Evolutionary conservation across 805 yeast species (phyloP).

Genomic region (Suhomyces emberorum): DNA sequence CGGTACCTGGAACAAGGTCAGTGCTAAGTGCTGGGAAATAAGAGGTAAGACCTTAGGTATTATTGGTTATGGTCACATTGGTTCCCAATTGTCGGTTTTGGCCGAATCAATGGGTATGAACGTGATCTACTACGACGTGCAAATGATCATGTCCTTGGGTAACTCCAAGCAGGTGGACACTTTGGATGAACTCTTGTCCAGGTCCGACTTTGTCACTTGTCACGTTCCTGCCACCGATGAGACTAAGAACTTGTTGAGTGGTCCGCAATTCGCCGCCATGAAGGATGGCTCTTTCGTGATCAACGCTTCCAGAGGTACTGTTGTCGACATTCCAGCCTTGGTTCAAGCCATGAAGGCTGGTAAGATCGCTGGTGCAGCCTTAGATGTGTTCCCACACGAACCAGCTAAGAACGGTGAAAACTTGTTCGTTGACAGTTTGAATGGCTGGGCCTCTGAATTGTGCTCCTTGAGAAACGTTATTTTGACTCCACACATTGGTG

Average conservation of each 20-base stretch:
- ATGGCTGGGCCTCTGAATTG: constrained; percentile 81
- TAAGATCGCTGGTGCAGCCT: constrained; percentile 93
- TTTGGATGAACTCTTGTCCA: constrained; percentile 73
- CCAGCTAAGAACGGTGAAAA: constrained; percentile 95
- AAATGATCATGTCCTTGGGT: constrained; percentile 94
- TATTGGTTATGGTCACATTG: constrained; percentile 97
- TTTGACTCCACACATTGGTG: constrained; percentile 97
- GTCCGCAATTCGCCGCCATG: constrained; percentile 93
- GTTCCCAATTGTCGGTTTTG: constrained; percentile 91
- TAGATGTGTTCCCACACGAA: constrained; percentile 95
- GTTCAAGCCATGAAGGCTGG: constrained; percentile 89
- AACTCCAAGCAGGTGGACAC: constrained; percentile 90
- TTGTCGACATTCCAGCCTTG: constrained; percentile 92
- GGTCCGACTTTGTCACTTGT: constrained; percentile 84
- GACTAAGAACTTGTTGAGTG: constrained; percentile 83
- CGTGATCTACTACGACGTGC: constrained; percentile 87
- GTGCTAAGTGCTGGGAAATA: constrained; percentile 95
- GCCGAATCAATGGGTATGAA: constrained; percentile 99
- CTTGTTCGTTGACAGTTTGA: constrained; percentile 67
- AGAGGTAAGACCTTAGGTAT: constrained; percentile 98
- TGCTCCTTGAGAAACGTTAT: constrained; percentile 81
- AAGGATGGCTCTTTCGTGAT: constrained; percentile 91
- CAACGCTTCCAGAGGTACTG: constrained; percentile 97
- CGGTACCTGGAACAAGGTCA: constrained; percentile 97
- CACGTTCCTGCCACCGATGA: constrained; percentile 96